A percentile compares a stretch with the other conserved stretches of the same genome.
These are phyloP conservation scores for Bromus sterilis DNA, from an alignment of 176 grass and related monocot species.

Conservation along the genomic window DNA sequence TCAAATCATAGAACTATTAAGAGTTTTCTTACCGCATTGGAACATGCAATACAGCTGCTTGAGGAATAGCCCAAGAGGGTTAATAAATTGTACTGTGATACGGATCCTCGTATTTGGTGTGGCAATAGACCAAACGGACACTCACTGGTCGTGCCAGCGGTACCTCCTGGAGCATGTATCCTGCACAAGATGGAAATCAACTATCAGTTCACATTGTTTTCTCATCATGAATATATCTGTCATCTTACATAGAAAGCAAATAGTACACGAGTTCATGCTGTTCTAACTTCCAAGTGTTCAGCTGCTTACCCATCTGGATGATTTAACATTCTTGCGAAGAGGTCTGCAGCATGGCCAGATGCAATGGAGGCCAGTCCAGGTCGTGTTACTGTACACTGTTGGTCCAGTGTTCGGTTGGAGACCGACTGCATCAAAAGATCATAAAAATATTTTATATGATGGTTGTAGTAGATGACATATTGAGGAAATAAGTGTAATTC, in stretches of 20 bases:
- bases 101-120: conserved; percentile 79
- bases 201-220: not conserved
- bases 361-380: conserved; percentile 84
- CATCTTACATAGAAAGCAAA: not conserved
- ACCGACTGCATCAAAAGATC: conserved; percentile 45
- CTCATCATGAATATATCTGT: not conserved
- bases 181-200: conserved; percentile 33
- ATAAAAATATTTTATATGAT: not conserved
- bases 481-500: not conserved
- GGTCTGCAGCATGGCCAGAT: conserved; percentile 61
- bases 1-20: not conserved
- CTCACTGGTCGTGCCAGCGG: conserved; percentile 32
- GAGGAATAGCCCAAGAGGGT: conserved; percentile 80
- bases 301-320: conserved; percentile 59
- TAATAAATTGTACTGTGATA: conserved; percentile 58
- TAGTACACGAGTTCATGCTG: too few relatives aligned
- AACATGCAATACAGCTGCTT: conserved; percentile 72
- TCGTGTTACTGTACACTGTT: conserved; percentile 90
- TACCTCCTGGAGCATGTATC: conserved; percentile 74
- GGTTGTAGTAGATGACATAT: not conserved
- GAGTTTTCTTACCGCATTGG: conserved; percentile 47
- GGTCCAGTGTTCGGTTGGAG: conserved; percentile 84
- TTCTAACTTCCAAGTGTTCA: not conserved
- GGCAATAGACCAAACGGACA: conserved; percentile 47
- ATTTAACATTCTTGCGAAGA: conserved; percentile 66